Evolutionary conservation across 352 stramenopile species (phyloP), one percentile per base, ranked within the genome.

Genomic region (Phytophthora macrochlamydospora): DNA sequence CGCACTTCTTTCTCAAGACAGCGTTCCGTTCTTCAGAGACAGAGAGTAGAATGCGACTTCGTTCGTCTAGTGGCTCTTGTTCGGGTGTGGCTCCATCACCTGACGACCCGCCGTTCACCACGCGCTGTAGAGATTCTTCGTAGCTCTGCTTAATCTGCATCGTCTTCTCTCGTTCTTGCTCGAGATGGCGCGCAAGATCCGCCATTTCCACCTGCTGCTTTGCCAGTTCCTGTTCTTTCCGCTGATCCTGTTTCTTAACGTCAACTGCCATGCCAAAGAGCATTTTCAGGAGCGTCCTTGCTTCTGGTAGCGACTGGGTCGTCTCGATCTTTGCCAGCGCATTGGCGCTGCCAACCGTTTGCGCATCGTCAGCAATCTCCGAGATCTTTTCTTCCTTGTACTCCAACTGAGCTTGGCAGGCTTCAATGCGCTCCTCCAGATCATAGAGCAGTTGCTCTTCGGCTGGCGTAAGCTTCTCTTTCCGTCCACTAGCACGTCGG

Each of bases 371-470:
- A 3, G 81, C 67, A 35, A 94, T 93, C 44, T 94, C 87, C 1
- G 85, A 93, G 14, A 96, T 94, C 49, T 91, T 91, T 49, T 96
- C 89, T 71, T 96, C 86, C 66, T 96, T 96, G 72, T 95, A 96
- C 62, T 96, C 87, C 13, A 96, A 65, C 52, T 94, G 82, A 1
- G 85, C 87, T 68, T 96, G 89, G 43, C 87, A 94, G 1, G 81
- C 86, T 57, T 96, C 89, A 56, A 96, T 96, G 30, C 85, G 81
- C 42, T 96, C 89, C 62, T 94, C 89, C 49, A 96, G 76, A 51
- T 96, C 89, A 43, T 83, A 90, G 2, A 96, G 68, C 18, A 94
- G 50, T 42, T 93, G 83, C 50, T 94, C 86, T 59, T 96, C 88
- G 60, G 91, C 86, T 33, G 81, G 81, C n/a, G 80, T 90, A 12